Evolutionary conservation across 371 early-diverging fungal species (phyloP).

Genomic region (Actinomucor elegans): DNA sequence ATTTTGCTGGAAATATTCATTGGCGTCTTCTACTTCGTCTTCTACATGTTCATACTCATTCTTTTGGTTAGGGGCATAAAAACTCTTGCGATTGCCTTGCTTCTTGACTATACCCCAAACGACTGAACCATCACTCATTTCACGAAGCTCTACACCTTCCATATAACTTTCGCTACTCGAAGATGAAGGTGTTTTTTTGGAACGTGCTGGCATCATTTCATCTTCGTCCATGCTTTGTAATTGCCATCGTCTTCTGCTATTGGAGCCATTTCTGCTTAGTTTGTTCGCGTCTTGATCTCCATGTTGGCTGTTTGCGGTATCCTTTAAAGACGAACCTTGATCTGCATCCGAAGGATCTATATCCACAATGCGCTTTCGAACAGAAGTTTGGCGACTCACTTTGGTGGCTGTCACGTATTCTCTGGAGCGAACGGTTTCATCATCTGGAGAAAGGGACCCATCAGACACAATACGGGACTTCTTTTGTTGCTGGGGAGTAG

Average conservation of each 20-base stretch:
- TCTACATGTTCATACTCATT: conserved; percentile 7
- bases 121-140: conserved; percentile 51
- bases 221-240: conserved; percentile 17
- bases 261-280: not conserved
- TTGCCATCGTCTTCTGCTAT: conserved; percentile 13
- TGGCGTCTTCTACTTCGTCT: conserved; percentile 12
- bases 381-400: conserved; percentile 26
- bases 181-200: not conserved
- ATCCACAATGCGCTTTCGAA: conserved; percentile 21
- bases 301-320: not conserved
- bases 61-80: conserved; percentile 18
- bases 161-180: conserved; percentile 4
- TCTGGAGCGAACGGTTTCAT: conserved; percentile 6
- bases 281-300: no score
- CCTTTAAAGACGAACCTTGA: not conserved
- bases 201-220: not conserved
- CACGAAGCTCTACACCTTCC: conserved; percentile 48
- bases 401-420: conserved; percentile 29
- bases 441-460: conserved; percentile 12
- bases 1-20: not conserved
- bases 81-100: conserved; percentile 34
- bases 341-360: not conserved
- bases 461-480: not conserved
- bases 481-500: not conserved
- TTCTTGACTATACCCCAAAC: conserved; percentile 45